Percentiles rank a stretch among this genome's conserved stretches.
Conservation (phyloP, 768 basidiomycete species). For the Plicaturopsis crispa region DNA sequence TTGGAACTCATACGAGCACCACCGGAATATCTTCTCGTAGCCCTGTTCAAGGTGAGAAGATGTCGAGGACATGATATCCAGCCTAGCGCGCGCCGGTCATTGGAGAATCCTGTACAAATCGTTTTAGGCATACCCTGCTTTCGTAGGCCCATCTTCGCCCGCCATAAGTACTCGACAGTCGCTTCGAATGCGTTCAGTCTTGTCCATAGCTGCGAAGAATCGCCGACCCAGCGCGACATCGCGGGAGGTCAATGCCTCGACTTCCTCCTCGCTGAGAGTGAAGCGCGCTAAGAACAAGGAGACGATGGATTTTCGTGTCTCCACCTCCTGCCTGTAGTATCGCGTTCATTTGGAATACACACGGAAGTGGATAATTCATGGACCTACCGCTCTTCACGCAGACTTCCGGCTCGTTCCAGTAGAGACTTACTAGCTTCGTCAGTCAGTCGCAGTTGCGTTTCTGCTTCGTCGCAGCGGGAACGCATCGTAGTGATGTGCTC, state of each 20-base stretch:
- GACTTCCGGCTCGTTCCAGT: conserved; percentile 74
- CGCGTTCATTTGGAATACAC: not conserved
- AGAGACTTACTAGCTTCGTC: conserved; percentile 71
- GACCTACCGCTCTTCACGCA: conserved; percentile 64
- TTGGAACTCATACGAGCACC: conserved; percentile 80
- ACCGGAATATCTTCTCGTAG: conserved; percentile 83
- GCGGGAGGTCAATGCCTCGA: conserved; percentile 66
- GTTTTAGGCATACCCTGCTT: conserved; percentile 50
- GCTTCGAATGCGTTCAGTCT: conserved; percentile 70
- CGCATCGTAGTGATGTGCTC: conserved; percentile 77
- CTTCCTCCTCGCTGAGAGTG: conserved; percentile 70
- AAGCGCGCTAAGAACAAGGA: conserved; percentile 77
- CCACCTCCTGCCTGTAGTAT: conserved; percentile 58
- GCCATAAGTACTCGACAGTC: conserved; percentile 86
- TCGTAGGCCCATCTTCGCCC: conserved; percentile 73
- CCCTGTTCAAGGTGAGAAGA: conserved; percentile 80
- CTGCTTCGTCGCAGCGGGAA: conserved; percentile 73
- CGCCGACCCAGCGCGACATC: conserved; percentile 66
- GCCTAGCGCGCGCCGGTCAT: conserved; percentile 36
- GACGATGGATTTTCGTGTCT: conserved; percentile 68
- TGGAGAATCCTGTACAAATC: not conserved
- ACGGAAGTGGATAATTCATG: not conserved
- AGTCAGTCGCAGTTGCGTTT: conserved; percentile 65
- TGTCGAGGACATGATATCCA: conserved; percentile 85
- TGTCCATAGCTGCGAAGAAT: conserved; percentile 86